Percentiles rank a stretch among this genome's conserved stretches.
phyloP scores from a whole-genome alignment of 805 yeast species.

The Yarrowia sp. region DNA sequence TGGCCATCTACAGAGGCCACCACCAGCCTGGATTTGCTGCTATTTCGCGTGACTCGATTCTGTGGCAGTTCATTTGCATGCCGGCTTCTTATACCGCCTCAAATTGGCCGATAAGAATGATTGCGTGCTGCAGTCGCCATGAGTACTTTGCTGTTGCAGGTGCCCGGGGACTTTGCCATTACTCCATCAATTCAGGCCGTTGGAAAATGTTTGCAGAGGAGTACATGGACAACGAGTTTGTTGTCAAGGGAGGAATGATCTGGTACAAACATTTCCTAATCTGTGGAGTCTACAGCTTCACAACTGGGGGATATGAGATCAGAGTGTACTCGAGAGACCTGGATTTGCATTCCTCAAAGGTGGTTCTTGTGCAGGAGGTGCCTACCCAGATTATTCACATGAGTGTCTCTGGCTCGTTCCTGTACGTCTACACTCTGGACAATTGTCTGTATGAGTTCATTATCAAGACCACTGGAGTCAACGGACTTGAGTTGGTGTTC shows the following conservation, averaged over 20 bases:
- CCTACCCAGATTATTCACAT: slow-evolving; percentile 48
- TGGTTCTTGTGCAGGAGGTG: slow-evolving; percentile 47
- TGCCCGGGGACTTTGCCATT: slow-evolving; percentile 55
- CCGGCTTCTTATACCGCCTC: slow-evolving; percentile 57
- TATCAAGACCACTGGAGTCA: slow-evolving; percentile 39
- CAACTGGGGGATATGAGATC: slow-evolving; percentile 45
- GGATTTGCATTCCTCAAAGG: slow-evolving; percentile 48
- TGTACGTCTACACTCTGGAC: slow-evolving; percentile 49
- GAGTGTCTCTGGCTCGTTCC: slow-evolving; percentile 47
- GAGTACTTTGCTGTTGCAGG: slow-evolving; percentile 60
- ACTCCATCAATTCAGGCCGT: slow-evolving; percentile 52
- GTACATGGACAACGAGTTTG: slow-evolving; percentile 49
- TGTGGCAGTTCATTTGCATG: slow-evolving; percentile 57
- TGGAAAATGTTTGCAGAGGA: slow-evolving; percentile 57
- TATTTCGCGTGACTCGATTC: slow-evolving; percentile 54
- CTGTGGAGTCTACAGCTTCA: slow-evolving; percentile 48
- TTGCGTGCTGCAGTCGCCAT: slow-evolving; percentile 58
- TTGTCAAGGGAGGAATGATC: slow-evolving; percentile 51
- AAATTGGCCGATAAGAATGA: slow-evolving; percentile 55
- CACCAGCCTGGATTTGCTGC: slow-evolving; percentile 54
- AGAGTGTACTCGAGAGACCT: slow-evolving; percentile 52
- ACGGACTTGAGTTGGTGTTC: slow-evolving; percentile 45
- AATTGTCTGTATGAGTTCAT: slow-evolving; percentile 48
- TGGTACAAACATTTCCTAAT: slow-evolving; percentile 53
- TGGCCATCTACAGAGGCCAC: slow-evolving; percentile 57